Conservation (phyloP, 192 early-diverging fungal genomes). For the Gonapodya prolifera region DNA sequence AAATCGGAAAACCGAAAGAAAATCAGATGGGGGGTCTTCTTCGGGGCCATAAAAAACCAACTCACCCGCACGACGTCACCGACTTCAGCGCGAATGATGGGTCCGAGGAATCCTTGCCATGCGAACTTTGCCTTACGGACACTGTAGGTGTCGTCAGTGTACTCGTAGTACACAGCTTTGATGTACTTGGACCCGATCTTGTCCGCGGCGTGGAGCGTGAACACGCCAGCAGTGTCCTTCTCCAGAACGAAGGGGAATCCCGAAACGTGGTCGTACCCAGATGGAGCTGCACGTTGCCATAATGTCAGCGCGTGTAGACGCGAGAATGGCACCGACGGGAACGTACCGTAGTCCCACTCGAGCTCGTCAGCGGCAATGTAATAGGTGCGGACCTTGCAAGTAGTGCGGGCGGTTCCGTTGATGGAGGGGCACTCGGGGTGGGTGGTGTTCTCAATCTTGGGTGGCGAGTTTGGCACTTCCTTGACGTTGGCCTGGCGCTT, state of each 20-base stretch:
- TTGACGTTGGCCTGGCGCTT: neutral
- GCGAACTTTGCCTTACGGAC: slow-evolving; percentile 16
- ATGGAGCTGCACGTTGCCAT: slow-evolving; percentile 15
- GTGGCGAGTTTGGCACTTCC: neutral
- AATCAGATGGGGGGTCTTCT: neutral
- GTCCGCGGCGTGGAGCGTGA: slow-evolving; percentile 12
- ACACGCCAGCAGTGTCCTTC: slow-evolving; percentile 9
- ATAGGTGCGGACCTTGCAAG: slow-evolving; percentile 16
- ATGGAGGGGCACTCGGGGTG: neutral
- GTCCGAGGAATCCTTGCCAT: slow-evolving; percentile 19
- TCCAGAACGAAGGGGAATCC: slow-evolving; percentile 15
- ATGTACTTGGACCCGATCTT: slow-evolving; percentile 20
- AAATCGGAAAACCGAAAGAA: slow-evolving; percentile 1
- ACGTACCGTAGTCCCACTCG: slow-evolving; percentile 22
- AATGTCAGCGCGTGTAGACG: too few relatives aligned
- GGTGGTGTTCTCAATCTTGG: neutral
- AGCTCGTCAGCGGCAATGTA: slow-evolving; percentile 28
- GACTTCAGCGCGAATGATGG: slow-evolving; percentile 23
- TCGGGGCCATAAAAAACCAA: too few relatives aligned
- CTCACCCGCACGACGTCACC: slow-evolving; percentile 11
- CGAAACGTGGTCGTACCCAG: slow-evolving; percentile 19
- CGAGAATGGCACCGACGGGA: neutral
- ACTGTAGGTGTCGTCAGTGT: slow-evolving; percentile 18
- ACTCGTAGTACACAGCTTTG: slow-evolving; percentile 24
- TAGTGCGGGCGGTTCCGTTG: neutral